Percentiles rank a stretch among this genome's conserved stretches.
phyloP scores from a whole-genome alignment of 2,329 filamentous ascomycete species.

The Sporothrix sp. region DNA sequence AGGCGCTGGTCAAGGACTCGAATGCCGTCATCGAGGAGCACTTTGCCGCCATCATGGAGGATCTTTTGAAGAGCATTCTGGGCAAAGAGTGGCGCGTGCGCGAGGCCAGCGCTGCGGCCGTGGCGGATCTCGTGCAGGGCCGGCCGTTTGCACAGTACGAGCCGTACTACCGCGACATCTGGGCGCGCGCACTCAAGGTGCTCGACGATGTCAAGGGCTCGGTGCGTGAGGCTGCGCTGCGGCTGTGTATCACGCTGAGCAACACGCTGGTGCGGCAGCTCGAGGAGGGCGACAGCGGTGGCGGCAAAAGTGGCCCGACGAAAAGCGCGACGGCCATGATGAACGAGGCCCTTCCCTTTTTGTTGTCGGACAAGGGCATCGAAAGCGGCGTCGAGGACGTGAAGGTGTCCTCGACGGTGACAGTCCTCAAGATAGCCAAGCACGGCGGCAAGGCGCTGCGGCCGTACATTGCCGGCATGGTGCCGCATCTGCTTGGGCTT shows the following conservation, averaged over 20 bases:
- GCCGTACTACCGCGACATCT: conserved; percentile 74
- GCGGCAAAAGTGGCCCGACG: not conserved
- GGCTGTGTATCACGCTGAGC: conserved; percentile 73
- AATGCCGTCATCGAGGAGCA: conserved; percentile 65
- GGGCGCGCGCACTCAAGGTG: conserved; percentile 78
- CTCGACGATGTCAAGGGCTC: conserved; percentile 93
- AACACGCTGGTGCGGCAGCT: conserved; percentile 77
- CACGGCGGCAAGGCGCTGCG: conserved; percentile 70
- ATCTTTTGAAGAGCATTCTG: conserved; percentile 75
- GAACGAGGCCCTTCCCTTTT: conserved; percentile 76
- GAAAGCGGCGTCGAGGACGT: conserved; percentile 86
- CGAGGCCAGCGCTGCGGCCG: conserved; percentile 83
- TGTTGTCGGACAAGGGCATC: conserved; percentile 79
- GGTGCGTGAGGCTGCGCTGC: conserved; percentile 70
- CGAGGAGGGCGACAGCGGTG: conserved; percentile 59
- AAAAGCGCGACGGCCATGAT: conserved; percentile 61
- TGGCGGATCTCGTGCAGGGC: conserved; percentile 79
- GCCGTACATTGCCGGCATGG: conserved; percentile 70
- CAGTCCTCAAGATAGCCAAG: conserved; percentile 81
- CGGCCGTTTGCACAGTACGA: conserved; percentile 69
- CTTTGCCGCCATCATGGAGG: conserved; percentile 82
- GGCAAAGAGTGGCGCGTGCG: conserved; percentile 89
- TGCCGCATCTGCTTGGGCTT: conserved; percentile 70
- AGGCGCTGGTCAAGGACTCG: conserved; percentile 83
- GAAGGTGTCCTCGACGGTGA: conserved; percentile 70